Conservation (phyloP, 2,329 filamentous ascomycete species). For the Pyrenophora tritici-repentis region DNA sequence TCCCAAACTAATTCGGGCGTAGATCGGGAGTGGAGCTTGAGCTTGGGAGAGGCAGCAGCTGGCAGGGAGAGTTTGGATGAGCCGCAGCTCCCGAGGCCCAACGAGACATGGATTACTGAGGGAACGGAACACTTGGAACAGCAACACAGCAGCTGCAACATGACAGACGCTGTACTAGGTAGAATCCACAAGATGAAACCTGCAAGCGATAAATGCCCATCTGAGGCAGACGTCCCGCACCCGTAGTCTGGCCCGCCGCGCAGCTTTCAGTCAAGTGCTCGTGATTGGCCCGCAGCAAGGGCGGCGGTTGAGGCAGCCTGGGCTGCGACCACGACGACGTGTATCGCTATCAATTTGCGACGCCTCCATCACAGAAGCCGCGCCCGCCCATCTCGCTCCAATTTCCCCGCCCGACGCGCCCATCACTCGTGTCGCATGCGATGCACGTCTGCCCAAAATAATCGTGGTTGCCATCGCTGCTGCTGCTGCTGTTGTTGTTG, state of each 20-base stretch:
- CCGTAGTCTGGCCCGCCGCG: constrained; percentile 9
- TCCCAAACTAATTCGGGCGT: constrained; percentile 23
- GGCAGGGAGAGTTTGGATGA: constrained; percentile 1
- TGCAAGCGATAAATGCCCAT: not conserved
- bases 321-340: constrained; percentile 9
- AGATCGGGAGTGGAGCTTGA: constrained; percentile 23
- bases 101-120: constrained; percentile 9
- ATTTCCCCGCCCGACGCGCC: constrained; percentile 19
- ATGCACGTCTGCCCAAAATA: constrained; percentile 31
- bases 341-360: constrained; percentile 8
- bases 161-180: too few species aligned
- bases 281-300: constrained; percentile 8
- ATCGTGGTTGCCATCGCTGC: constrained; percentile 2
- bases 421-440: constrained; percentile 22
- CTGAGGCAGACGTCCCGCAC: constrained; percentile 1
- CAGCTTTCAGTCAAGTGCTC: constrained; percentile 5
- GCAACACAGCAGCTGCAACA: not conserved
- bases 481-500: too few species aligned
- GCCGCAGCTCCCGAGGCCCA: constrained; percentile 14
- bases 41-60: constrained; percentile 3
- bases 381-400: constrained; percentile 24
- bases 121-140: too few species aligned
- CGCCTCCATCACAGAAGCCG: constrained; percentile 19
- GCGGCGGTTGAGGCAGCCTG: constrained; percentile 5
- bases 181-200: too few species aligned